Base-by-base conservation (phyloP, 257 asterid genomes). In the Ballota nigra region DNA sequence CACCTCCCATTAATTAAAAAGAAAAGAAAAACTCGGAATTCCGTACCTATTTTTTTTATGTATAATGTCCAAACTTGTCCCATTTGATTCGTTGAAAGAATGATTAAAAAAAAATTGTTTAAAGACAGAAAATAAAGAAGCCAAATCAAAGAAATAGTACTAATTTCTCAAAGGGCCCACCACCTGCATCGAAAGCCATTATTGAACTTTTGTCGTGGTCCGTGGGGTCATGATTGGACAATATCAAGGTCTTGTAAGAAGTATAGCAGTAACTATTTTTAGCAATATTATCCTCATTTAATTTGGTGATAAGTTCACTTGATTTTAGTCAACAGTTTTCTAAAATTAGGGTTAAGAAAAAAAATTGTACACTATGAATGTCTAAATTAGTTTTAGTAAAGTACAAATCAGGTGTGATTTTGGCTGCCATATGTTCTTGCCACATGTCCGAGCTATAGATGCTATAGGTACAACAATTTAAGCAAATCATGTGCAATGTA, bases 201-300 rank as follows among this genome's bases (percentile, higher is more conserved):
- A 79, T 79, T 79, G 77, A 28, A 49, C 8, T 31, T 56, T 18
- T 73, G 78, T 73, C 66, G 7, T 64, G 1, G 38, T 53, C 29
- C 45, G 56, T 69, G 73, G 79, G 78, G 72, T 24, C 78, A 49
- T 49, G 29, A 52, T 69, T 68, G 62, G 62, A 38, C 74, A 77
- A 18, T 51, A 59, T 49, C 26, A 70, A 70, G 13, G 43, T 55
- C 68, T 41, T 38, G 29, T 47, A n/a, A 47, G 3, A n/a, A 47
- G 55, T 56, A 4, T 10, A 22, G 29, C 16, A 10, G 13, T 24
- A 40, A 63, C 62, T 70, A 75, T 66, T 47, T 70, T 20, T 51
- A 9, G 80, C 20, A 77, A 41, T 51, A 57, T 71, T 53, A 66
- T 75, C 77, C 41, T 63, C 47, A 70, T 36, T 28, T 66, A 20